Evolutionary conservation across 345 rosid genomes (phyloP).

Genomic region (Pseudoturritis turrita): DNA sequence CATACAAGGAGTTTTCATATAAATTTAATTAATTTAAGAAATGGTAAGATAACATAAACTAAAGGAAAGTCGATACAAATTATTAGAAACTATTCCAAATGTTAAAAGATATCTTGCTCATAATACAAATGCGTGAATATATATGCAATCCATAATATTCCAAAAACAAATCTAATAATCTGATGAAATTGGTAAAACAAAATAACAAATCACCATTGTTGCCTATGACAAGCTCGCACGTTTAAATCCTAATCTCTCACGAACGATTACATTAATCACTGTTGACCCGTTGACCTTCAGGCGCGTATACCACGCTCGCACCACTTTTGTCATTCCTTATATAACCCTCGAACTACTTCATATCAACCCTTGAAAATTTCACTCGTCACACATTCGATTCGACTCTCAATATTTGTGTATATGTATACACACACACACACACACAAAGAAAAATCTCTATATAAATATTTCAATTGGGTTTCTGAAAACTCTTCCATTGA

Average conservation of each 20-base stretch:
- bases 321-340: not conserved
- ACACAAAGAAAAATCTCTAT: not conserved
- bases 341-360: constrained; percentile 26
- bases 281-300: constrained; percentile 6
- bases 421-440: not conserved
- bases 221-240: constrained; percentile 27
- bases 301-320: constrained; percentile 23
- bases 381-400: constrained; percentile 28
- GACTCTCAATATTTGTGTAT: not conserved
- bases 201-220: not conserved
- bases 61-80: not conserved
- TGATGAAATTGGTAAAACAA: not conserved
- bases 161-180: not conserved
- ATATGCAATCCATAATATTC: not conserved
- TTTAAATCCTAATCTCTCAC: constrained; percentile 20
- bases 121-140: constrained; percentile 6
- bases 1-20: not conserved
- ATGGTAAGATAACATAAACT: not conserved
- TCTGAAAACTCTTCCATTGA: not conserved
- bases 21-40: not conserved
- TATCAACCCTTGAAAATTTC: constrained; percentile 21
- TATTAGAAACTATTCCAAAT: not conserved
- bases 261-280: not conserved
- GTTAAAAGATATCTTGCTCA: not conserved
- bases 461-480: constrained; percentile 1